Conservation (phyloP, 208 protist species). For the Crithidia brevicula region DNA sequence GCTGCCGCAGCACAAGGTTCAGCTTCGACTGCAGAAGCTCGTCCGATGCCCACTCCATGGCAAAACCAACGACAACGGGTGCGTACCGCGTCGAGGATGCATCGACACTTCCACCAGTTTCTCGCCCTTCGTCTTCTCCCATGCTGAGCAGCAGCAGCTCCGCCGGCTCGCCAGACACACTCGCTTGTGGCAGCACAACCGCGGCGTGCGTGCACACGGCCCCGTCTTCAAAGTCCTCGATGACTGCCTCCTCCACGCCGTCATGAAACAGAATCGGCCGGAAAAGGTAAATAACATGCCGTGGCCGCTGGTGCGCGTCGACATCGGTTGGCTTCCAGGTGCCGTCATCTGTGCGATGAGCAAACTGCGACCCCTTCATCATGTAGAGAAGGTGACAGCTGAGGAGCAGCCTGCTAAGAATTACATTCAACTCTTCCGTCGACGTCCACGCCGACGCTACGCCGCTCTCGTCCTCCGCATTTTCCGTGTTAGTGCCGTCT, state of each 20-base stretch:
- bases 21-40: constrained; percentile 37
- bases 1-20: constrained; percentile 31
- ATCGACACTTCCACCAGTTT: not conserved
- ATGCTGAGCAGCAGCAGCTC: constrained; percentile 26
- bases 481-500: too few relatives aligned
- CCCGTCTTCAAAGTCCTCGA: constrained; percentile 47
- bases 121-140: not conserved
- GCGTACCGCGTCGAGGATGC: constrained; percentile 2
- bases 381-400: constrained; percentile 31
- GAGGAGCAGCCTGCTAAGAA: constrained; percentile 31
- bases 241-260: constrained; percentile 26
- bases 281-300: constrained; percentile 47
- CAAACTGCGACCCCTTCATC: constrained; percentile 18
- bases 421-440: constrained; percentile 20
- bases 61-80: constrained; percentile 49
- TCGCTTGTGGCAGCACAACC: constrained; percentile 47
- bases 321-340: too few relatives aligned
- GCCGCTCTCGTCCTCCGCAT: too few relatives aligned
- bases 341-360: too few relatives aligned
- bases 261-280: constrained; percentile 55
- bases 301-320: not conserved
- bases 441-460: constrained; percentile 16
- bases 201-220: constrained; percentile 44
- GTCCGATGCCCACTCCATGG: constrained; percentile 51
- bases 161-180: constrained; percentile 22